phyloP scores from a whole-genome alignment of 2,329 filamentous ascomycete genomes.

The Didymellaceae sp. region DNA sequence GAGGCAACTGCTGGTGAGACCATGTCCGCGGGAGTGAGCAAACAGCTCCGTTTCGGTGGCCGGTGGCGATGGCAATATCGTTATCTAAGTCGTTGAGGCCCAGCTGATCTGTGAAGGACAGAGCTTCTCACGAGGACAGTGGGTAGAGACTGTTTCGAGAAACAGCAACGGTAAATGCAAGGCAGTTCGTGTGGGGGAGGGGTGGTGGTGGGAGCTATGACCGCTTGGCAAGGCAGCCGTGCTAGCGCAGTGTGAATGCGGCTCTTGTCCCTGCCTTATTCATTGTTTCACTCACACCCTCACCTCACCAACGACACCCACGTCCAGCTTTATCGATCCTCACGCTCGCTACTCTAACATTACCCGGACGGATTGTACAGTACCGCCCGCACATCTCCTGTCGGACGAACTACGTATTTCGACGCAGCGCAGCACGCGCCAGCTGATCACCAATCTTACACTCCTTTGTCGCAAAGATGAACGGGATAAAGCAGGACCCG shows the following conservation, averaged over 20 bases:
- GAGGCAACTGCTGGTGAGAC: conserved; percentile 58
- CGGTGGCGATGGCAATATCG: not conserved
- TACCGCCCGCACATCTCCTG: not conserved
- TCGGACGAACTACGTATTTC: not conserved
- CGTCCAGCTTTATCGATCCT: not conserved
- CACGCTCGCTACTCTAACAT: conserved; percentile 1
- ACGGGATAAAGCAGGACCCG: conserved; percentile 50
- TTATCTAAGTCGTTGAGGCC: not conserved
- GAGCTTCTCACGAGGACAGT: not conserved
- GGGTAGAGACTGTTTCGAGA: not conserved
- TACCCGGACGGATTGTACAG: not conserved
- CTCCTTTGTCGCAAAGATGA: conserved; percentile 35
- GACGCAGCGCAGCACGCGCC: conserved; percentile 10
- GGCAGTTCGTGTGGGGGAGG: conserved; percentile 19
- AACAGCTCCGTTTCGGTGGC: conserved; percentile 2
- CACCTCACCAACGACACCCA: not conserved
- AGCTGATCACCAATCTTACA: not conserved
- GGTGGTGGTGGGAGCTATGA: conserved; percentile 15
- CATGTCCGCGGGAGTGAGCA: conserved; percentile 46
- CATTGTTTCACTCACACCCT: conserved; percentile 1
- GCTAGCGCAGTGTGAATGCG: conserved; percentile 11
- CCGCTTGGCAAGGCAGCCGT: conserved; percentile 11
- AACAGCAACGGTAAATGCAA: conserved; percentile 1
- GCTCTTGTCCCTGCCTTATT: conserved; percentile 1
- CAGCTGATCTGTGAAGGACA: not conserved